Evolutionary conservation across 306 rosid genomes (phyloP), one percentile per base, ranked within the genome.

Genomic region (Dryas alaskensis): DNA sequence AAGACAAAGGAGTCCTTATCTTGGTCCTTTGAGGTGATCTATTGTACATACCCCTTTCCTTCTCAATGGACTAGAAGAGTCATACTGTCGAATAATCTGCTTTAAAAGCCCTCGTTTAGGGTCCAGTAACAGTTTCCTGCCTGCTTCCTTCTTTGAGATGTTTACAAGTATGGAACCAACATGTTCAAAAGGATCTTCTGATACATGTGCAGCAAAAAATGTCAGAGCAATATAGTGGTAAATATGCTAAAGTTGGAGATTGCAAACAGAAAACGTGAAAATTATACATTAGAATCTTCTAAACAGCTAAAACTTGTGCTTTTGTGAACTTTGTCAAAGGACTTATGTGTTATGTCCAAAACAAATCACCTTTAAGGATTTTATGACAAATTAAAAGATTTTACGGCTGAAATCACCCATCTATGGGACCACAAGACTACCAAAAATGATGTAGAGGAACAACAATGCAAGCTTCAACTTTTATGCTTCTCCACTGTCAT

Each of bases 161-260:
- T 93, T 93, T 66, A 93, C 92, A 65, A 93, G 96, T 62, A 91
- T 88, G 42, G 92, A 93, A 72, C 94, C 96, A 47, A 89, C 98
- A 78, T 91, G 98, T 68, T 93, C 98, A 88, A 91, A 93, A 67
- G 86, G 89, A 84, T 89, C 98, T 79, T 89, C 98, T 93, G 90
- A 70, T 17, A 80, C 69, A 71, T 27, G 71, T 50, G 47, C 4
- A 52, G 25, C 40, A 42, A 47, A 64, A 51, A 51, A 59, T 47
- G 40, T 73, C 57, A 72, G 55, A 81, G 69, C 62, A 79, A 69
- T 75, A 65, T 27, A 50, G 22, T 58, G 7, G 19, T 19, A 55
- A 14, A 71, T 17, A 54, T 37, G 39, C 43, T 58, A 59, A 65
- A 57, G 61, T 40, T n/a, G 43, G 55, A 1, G 13, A 57, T 60